These are phyloP conservation scores for Penicillium steckii DNA, from an alignment of 495 filamentous ascomycete genomes.

Conservation along the genomic window DNA sequence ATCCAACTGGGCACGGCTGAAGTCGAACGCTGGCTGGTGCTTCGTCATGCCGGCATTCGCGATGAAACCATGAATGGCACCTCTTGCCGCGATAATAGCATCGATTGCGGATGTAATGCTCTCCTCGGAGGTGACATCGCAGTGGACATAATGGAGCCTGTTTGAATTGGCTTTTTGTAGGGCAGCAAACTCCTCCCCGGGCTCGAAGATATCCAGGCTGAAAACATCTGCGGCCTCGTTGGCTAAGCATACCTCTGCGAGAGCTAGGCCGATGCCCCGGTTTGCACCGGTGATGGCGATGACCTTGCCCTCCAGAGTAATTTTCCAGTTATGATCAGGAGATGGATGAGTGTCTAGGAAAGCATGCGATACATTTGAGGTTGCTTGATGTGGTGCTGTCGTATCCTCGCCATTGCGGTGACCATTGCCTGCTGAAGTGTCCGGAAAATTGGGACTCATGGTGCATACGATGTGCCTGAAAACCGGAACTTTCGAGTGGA, in stretches of 20 bases:
- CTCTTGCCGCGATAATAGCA: conserved; percentile 31
- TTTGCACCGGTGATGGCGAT: conserved; percentile 40
- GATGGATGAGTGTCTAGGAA: conserved; percentile 24
- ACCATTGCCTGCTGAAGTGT: not conserved
- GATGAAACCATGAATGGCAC: conserved; percentile 34
- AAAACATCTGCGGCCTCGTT: conserved; percentile 38
- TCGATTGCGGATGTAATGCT: conserved; percentile 39
- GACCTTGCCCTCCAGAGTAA: conserved; percentile 26
- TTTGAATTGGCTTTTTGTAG: conserved; percentile 32
- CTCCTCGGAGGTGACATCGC: conserved; percentile 39
- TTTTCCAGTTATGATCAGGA: conserved; percentile 26
- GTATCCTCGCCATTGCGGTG: not conserved
- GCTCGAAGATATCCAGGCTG: conserved; percentile 41
- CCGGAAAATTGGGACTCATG: not conserved
- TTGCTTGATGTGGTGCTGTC: not conserved
- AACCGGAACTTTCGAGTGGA: not conserved
- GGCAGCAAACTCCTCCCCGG: conserved; percentile 34
- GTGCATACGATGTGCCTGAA: not conserved
- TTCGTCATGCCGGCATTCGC: conserved; percentile 47
- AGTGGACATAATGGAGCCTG: conserved; percentile 35
- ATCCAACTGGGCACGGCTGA: conserved; percentile 35
- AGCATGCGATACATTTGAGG: not conserved
- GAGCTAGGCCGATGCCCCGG: conserved; percentile 36
- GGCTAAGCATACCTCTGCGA: conserved; percentile 40
- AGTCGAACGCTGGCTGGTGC: conserved; percentile 43